Conservation (phyloP, 805 yeast species). For the Nakazawaea holstii region DNA sequence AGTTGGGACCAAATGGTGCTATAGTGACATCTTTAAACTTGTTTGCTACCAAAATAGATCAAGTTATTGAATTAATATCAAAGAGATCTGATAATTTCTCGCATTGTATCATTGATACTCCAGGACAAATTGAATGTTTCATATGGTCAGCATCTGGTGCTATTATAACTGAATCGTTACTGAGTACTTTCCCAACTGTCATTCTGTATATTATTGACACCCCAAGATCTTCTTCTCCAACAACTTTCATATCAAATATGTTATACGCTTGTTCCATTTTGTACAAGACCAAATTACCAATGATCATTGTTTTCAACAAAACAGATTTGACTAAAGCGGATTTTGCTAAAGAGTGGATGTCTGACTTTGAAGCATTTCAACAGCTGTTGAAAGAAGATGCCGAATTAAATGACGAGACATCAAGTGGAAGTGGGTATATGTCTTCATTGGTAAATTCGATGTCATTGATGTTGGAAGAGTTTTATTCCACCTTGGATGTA, state of each 20-base stretch:
- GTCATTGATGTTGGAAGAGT: slow-evolving; percentile 95
- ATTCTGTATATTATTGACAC: slow-evolving; percentile 96
- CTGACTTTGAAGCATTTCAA: slow-evolving; percentile 91
- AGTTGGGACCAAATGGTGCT: slow-evolving; percentile 97
- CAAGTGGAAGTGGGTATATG: slow-evolving; percentile 82
- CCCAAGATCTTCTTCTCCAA: slow-evolving; percentile 89
- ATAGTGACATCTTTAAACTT: slow-evolving; percentile 91
- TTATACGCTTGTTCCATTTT: slow-evolving; percentile 95
- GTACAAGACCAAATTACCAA: slow-evolving; percentile 93
- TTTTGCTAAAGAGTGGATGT: slow-evolving; percentile 96
- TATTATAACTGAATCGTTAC: slow-evolving; percentile 93
- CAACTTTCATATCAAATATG: slow-evolving; percentile 98
- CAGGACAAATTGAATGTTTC: slow-evolving; percentile 98
- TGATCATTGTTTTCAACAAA: slow-evolving; percentile 94
- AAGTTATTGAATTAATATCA: slow-evolving; percentile 80
- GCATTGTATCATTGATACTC: slow-evolving; percentile 89
- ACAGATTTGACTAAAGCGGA: slow-evolving; percentile 82
- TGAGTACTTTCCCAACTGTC: slow-evolving; percentile 92
- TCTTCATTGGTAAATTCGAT: slow-evolving; percentile 87
- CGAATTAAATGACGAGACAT: slow-evolving; percentile 57
- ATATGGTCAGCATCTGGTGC: slow-evolving; percentile 98
- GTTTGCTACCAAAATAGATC: slow-evolving; percentile 94
- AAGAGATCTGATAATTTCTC: slow-evolving; percentile 56
- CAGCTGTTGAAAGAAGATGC: slow-evolving; percentile 63
- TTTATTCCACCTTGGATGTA: slow-evolving; percentile 86